These are phyloP conservation scores for Hyaloscypha bicolor DNA, from an alignment of 495 filamentous ascomycete genomes.

Conservation along the genomic window DNA sequence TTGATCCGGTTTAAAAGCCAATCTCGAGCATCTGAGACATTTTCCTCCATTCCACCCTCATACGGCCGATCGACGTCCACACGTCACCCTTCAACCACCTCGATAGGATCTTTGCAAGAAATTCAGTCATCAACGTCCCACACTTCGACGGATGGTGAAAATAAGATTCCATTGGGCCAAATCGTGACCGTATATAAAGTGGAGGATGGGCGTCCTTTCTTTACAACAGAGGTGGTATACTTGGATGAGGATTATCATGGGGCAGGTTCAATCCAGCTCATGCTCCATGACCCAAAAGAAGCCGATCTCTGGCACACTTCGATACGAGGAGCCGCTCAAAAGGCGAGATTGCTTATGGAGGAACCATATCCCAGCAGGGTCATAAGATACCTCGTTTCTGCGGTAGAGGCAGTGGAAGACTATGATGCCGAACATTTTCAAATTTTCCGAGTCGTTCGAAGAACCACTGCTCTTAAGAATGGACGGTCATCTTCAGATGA, in stretches of 20 bases:
- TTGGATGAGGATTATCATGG: conserved; percentile 72
- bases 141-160: conserved; percentile 50
- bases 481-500: conserved; percentile 69
- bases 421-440: conserved; percentile 72
- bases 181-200: conserved; percentile 77
- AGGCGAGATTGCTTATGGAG: conserved; percentile 50
- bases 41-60: conserved; percentile 53
- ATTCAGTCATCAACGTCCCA: conserved; percentile 47
- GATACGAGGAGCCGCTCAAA: conserved; percentile 63
- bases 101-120: conserved; percentile 64
- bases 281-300: conserved; percentile 72
- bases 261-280: conserved; percentile 64
- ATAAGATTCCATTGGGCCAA: conserved; percentile 67
- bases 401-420: conserved; percentile 65
- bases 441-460: conserved; percentile 83
- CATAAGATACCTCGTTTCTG: conserved; percentile 63
- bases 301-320: conserved; percentile 73
- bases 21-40: conserved; percentile 67
- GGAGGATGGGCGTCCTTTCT: conserved; percentile 78
- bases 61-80: conserved; percentile 40
- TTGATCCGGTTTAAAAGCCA: conserved; percentile 80
- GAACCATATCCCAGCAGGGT: conserved; percentile 61
- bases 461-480: conserved; percentile 60
- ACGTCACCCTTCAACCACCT: conserved; percentile 59
- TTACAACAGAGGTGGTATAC: conserved; percentile 76